Conservation (phyloP, 768 basidiomycete species). For the Leccinum barrowsii region DNA sequence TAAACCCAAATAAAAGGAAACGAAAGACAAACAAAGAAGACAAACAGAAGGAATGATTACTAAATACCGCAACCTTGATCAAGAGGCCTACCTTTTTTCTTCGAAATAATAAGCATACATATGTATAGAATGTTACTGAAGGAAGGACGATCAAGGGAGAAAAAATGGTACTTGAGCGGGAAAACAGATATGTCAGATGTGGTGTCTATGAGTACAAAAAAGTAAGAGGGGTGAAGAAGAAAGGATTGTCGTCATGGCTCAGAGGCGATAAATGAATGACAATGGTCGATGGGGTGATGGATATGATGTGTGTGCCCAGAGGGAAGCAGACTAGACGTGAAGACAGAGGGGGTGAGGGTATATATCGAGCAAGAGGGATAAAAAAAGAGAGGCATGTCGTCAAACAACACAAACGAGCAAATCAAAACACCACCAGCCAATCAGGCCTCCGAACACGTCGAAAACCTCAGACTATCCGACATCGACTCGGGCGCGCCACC, state of each 20-base stretch:
- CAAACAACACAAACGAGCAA: not conserved
- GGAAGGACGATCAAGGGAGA: not conserved
- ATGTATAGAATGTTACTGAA: not conserved
- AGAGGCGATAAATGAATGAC: not conserved
- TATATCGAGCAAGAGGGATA: not conserved
- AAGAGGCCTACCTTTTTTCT: not conserved
- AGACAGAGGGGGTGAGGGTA: not conserved
- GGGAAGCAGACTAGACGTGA: not conserved
- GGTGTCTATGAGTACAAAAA: not conserved
- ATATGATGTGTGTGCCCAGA: not conserved
- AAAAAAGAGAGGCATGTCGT: not conserved
- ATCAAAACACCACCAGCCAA: not conserved
- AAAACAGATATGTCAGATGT: not conserved
- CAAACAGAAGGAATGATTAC: not conserved
- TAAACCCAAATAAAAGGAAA: not conserved
- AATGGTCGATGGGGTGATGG: not conserved
- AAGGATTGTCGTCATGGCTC: not conserved
- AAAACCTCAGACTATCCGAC: slow-evolving; percentile 43
- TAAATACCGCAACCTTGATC: not conserved
- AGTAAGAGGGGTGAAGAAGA: not conserved
- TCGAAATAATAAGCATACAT: not conserved
- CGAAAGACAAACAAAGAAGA: slow-evolving; percentile 9
- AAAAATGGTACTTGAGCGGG: not conserved
- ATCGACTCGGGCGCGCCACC: slow-evolving; percentile 34
- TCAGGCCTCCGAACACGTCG: slow-evolving; percentile 25